Conservation (phyloP, 83 land plant genomes). For the Thuja plicata region DNA sequence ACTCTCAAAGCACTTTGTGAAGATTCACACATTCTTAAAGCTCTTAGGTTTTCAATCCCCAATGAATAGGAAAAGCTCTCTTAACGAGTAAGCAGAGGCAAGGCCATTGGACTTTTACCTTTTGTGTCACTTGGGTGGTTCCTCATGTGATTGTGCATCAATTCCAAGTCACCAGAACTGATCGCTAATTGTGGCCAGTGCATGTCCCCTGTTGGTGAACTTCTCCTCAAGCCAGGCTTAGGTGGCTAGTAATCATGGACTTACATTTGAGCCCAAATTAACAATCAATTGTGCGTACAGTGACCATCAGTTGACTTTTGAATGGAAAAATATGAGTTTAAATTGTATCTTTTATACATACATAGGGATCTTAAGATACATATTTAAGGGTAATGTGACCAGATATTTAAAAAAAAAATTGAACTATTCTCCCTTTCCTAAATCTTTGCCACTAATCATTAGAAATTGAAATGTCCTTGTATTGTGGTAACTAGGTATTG, state of each 20-base stretch:
- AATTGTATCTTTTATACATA: too few relatives aligned
- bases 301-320: not conserved
- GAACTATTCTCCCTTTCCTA: not conserved
- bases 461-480: not conserved
- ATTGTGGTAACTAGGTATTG: not conserved
- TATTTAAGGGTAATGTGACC: not conserved
- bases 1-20: not conserved
- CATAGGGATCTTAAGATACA: not conserved
- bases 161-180: not conserved
- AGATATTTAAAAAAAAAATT: not conserved
- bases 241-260: not conserved
- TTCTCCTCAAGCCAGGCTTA: not conserved
- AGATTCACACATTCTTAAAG: not conserved
- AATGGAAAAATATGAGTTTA: too few relatives aligned
- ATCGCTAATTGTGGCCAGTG: not conserved
- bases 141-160: not conserved
- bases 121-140: not conserved
- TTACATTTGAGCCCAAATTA: not conserved
- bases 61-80: not conserved
- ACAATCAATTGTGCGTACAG: not conserved
- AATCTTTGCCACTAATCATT: not conserved
- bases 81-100: not conserved
- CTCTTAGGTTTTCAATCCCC: not conserved
- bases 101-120: not conserved
- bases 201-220: not conserved